Evolutionary conservation across 75 land plant species (phyloP), one percentile per base, ranked within the genome.

Genomic region (Cunninghamia lanceolata): DNA sequence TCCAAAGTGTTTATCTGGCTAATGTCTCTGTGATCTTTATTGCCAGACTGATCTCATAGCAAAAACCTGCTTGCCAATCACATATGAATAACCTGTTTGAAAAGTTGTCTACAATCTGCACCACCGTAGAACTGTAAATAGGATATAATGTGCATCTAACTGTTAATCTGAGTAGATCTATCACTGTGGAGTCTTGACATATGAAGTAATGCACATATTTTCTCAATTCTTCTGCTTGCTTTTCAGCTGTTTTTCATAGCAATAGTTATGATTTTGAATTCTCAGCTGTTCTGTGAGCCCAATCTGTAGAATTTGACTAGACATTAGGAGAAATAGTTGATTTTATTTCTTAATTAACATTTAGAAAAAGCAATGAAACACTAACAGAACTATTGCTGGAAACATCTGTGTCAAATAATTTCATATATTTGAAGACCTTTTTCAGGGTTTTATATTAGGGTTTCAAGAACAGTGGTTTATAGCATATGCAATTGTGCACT

Each of bases 161-260:
- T 63, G 68, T 63, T 63, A 63, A 63, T 63, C 68, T 25, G 68
- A 63, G 68, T 63, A 28, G 68, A 25, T 63, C n/a, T 63, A 8
- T 63, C n/a, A 63, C 6, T 59, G 68, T 63, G 68, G 30, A 63
- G 30, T 63, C 8, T 63, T 0, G 7, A 63, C 68, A 25, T 63
- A 28, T 63, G 68, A 63, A 63, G 68, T 25, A 63, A 63, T 25
- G 30, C 80, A 39, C 11, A 8, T 25, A 19, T 77, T 40, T 77
- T 9, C 36, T 77, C 42, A 39, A 40, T 40, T 38, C 45, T 77
- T 77, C 45, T 38, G 2, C 21, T 25, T 15, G 2, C 80, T 25
- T 77, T 77, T 40, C n/a, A 77, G 80, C 80, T 40, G 28, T 19
- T 77, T 77, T 77, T 40, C 43, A 7, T 77, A 77, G 80, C 68